phyloP scores from a whole-genome alignment of 1,139 yeast species.

The Sugiyamaella pinicola region DNA sequence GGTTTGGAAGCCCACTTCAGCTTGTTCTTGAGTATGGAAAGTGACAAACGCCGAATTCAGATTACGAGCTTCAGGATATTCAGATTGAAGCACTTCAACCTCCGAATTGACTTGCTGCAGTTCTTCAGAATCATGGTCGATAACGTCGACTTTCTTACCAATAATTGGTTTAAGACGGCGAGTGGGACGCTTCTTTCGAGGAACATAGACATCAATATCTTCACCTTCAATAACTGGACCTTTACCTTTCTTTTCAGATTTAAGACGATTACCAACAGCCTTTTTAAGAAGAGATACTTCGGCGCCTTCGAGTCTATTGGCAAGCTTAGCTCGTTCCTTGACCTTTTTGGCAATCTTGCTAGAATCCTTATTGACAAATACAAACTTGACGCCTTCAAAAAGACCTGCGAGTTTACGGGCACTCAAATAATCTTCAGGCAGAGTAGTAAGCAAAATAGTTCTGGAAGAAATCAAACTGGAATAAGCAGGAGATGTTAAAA shows the following conservation, averaged over 20 bases:
- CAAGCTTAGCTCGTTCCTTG: constrained; percentile 62
- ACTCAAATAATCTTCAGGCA: constrained; percentile 68
- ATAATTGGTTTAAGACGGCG: constrained; percentile 63
- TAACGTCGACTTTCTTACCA: constrained; percentile 85
- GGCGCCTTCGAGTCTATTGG: constrained; percentile 67
- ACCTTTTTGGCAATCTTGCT: constrained; percentile 60
- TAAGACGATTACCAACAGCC: constrained; percentile 61
- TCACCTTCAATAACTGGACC: constrained; percentile 47
- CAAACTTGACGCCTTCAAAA: constrained; percentile 71
- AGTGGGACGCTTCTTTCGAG: constrained; percentile 75
- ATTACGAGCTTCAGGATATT: constrained; percentile 48
- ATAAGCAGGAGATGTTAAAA: constrained; percentile 77
- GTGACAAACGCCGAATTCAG: constrained; percentile 75
- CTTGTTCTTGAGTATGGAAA: constrained; percentile 82
- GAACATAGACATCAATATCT: constrained; percentile 66
- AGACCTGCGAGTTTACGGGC: constrained; percentile 58
- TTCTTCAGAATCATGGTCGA: constrained; percentile 66
- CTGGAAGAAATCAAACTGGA: constrained; percentile 73
- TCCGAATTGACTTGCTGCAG: constrained; percentile 68
- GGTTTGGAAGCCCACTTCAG: constrained; percentile 87
- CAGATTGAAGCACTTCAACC: constrained; percentile 60
- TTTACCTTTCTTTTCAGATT: constrained; percentile 62
- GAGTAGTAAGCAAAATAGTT: constrained; percentile 76
- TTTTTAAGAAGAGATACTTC: constrained; percentile 59
- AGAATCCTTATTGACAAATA: constrained; percentile 74